Conservation (phyloP, 2,329 filamentous ascomycete genomes). For the Claviceps maximensis region DNA sequence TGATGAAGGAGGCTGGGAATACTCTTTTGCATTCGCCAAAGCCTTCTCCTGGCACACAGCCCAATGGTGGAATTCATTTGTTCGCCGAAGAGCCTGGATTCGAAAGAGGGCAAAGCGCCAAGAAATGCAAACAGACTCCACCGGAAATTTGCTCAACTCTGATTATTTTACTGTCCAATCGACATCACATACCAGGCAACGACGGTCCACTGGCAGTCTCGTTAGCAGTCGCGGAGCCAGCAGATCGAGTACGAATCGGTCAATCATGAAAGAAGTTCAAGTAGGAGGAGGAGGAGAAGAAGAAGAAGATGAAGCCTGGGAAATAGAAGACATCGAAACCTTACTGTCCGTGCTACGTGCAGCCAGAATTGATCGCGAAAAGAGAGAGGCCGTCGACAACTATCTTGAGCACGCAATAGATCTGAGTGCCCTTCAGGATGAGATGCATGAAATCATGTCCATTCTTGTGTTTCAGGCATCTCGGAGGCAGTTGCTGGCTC, state of each 20-base stretch:
- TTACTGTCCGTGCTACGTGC: conserved; percentile 55
- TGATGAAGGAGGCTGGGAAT: conserved; percentile 92
- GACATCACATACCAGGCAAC: conserved; percentile 24
- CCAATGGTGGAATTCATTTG: conserved; percentile 89
- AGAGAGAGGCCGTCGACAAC: conserved; percentile 66
- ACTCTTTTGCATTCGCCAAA: conserved; percentile 73
- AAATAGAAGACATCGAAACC: conserved; percentile 50
- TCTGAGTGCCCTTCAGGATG: conserved; percentile 57
- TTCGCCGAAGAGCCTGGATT: conserved; percentile 80
- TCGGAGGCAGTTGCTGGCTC: conserved; percentile 59
- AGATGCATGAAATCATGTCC: conserved; percentile 76
- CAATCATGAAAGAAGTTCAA: conserved; percentile 32
- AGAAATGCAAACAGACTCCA: conserved; percentile 27
- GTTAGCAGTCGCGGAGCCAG: conserved; percentile 20
- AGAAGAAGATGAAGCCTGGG: conserved; percentile 41
- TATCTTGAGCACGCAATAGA: conserved; percentile 75
- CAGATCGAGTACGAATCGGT: conserved; percentile 24
- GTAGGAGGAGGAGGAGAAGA: conserved; percentile 44
- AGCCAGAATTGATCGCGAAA: conserved; percentile 78
- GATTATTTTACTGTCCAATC: conserved; percentile 71
- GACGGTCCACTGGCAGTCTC: conserved; percentile 20
- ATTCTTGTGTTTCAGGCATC: conserved; percentile 85
- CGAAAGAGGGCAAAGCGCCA: conserved; percentile 58
- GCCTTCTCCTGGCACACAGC: conserved; percentile 76
- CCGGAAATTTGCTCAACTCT: conserved; percentile 54